phyloP scores from a whole-genome alignment of 1,139 yeast genomes.

The Arxiozyma slooffiae region DNA sequence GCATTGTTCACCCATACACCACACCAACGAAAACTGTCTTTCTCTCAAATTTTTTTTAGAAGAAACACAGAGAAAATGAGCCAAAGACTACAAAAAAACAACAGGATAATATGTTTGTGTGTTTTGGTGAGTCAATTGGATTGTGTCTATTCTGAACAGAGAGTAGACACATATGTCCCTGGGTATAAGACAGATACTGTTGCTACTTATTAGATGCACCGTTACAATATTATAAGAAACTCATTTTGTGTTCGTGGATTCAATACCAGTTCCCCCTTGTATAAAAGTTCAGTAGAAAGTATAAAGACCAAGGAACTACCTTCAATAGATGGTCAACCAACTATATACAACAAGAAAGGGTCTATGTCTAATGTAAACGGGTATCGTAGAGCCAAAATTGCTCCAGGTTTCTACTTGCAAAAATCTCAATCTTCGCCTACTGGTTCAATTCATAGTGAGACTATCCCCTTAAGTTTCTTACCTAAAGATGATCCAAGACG shows the following conservation, averaged over 20 bases:
- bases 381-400: slow-evolving; percentile 24
- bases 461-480: slow-evolving; percentile 28
- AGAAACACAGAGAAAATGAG: not conserved
- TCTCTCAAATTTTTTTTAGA: not conserved
- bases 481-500: slow-evolving; percentile 26
- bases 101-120: no score
- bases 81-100: no score
- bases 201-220: no score
- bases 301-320: slow-evolving; percentile 12
- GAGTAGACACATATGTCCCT: no score
- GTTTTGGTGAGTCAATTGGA: no score
- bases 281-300: not conserved
- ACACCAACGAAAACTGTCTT: no score
- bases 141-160: no score
- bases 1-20: no score
- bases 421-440: slow-evolving; percentile 28
- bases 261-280: not conserved
- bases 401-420: slow-evolving; percentile 25
- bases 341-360: not conserved
- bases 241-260: not conserved
- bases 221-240: not conserved
- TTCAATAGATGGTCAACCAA: slow-evolving; percentile 20
- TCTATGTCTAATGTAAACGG: slow-evolving; percentile 28
- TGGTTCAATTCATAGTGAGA: slow-evolving; percentile 30
- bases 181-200: no score